A percentile compares a stretch with the other conserved stretches of the same genome.
Conservation (phyloP, 768 basidiomycete genomes). For the Chlorophyllum brunneum region DNA sequence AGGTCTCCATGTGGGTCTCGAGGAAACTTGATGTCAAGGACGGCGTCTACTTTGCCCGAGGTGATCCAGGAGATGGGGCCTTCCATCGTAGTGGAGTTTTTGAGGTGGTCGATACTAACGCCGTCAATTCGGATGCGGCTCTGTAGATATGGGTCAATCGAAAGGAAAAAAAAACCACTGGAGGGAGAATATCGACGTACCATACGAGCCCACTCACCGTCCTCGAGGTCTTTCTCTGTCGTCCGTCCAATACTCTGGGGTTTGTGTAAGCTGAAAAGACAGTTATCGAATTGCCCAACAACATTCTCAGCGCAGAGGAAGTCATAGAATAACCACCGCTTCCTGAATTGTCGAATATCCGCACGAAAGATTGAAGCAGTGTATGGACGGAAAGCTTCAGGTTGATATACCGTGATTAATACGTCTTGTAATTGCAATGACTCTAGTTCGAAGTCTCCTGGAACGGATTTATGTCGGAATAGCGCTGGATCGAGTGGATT, state of each 20-base stretch:
- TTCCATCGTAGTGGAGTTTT: constrained; percentile 74
- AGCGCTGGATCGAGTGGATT: constrained; percentile 75
- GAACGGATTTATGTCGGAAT: constrained; percentile 68
- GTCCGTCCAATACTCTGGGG: constrained; percentile 95
- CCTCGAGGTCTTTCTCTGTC: constrained; percentile 78
- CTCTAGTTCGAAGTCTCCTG: constrained; percentile 91
- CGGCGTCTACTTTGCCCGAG: constrained; percentile 93
- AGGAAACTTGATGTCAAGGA: constrained; percentile 97
- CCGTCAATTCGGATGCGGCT: constrained; percentile 96
- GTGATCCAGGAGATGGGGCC: constrained; percentile 98
- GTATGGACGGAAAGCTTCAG: constrained; percentile 87
- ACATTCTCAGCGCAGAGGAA: constrained; percentile 92
- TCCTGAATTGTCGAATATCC: constrained; percentile 76
- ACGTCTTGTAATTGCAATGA: constrained; percentile 90
- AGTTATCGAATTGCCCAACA: constrained; percentile 97
- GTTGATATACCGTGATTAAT: constrained; percentile 92
- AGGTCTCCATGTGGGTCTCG: constrained; percentile 65
- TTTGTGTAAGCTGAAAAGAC: constrained; percentile 91
- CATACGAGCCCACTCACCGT: constrained; percentile 87
- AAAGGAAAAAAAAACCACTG: background rate
- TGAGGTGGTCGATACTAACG: constrained; percentile 92
- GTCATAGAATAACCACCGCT: constrained; percentile 96
- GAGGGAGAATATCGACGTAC: constrained; percentile 38
- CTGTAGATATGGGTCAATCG: constrained; percentile 34
- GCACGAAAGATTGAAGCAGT: constrained; percentile 93